These are phyloP conservation scores for Polygonum maritimum DNA, from an alignment of 148 eudicot genomes.

Conservation along the genomic window DNA sequence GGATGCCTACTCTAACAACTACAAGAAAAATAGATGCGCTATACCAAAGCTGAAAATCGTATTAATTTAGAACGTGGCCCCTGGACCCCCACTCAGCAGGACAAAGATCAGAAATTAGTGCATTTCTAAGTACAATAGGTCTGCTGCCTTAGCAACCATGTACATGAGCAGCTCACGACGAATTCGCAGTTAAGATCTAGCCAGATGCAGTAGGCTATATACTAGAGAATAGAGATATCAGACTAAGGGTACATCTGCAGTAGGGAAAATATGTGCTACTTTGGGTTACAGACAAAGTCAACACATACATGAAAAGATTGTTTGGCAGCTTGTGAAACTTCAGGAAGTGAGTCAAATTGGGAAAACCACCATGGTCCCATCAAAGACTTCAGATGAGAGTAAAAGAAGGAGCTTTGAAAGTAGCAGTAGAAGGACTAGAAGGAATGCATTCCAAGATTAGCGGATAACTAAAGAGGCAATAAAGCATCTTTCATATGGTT, in stretches of 20 bases:
- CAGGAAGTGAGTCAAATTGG: slow-evolving; percentile 82
- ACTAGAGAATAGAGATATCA: neutral
- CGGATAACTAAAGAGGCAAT: neutral
- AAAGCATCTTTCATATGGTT: neutral
- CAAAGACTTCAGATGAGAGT: slow-evolving; percentile 50
- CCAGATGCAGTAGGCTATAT: neutral
- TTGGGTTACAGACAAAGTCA: neutral
- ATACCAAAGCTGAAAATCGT: neutral
- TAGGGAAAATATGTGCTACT: neutral
- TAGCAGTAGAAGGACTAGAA: neutral
- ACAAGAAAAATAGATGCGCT: neutral
- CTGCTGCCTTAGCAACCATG: neutral
- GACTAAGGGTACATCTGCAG: neutral
- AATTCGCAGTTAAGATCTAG: neutral
- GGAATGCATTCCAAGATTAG: neutral
- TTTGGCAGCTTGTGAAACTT: slow-evolving; percentile 88
- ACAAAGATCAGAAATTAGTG: neutral
- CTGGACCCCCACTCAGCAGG: neutral
- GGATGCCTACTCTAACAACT: neutral
- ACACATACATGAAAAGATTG: slow-evolving; percentile 65
- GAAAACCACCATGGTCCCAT: slow-evolving; percentile 99
- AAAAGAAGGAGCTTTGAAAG: neutral
- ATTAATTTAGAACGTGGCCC: neutral
- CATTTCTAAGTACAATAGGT: neutral
- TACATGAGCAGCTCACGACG: neutral